Base-by-base conservation (phyloP, 306 rosid genomes). In the Rubus idaeus region DNA sequence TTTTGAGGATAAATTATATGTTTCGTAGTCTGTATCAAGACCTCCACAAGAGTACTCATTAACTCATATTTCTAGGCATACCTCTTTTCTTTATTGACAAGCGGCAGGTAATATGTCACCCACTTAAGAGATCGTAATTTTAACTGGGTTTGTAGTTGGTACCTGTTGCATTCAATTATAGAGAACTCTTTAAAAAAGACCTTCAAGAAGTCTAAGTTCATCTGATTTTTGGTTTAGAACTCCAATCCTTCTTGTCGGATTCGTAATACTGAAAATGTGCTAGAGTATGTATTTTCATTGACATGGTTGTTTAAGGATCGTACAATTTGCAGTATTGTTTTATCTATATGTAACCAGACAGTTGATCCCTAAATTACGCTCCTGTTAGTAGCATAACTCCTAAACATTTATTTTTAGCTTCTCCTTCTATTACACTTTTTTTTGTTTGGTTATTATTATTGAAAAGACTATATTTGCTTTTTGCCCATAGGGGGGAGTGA, bases 401-500 rank as follows among this genome's bases (percentile, higher is more conserved):
- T 16, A 23, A 21, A 47, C 4, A 8, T 40, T 40, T 44, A 0
- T 56, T 5, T 7, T 8, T 21, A 40, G 8, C 11, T 40, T 56
- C 40, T 8, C 1, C 23, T 18, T 53, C 58, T 18, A 18, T 6
- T n/a, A 5, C 21, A 5, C 2, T n/a, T 5, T 9, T 53, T 53
- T 18, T 53, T 53, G 9, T 53, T 53, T 53, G 7, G 9, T 17
- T 18, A 1, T 53, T 16, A 17, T 17, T 53, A 53, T 2, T 3
- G 5, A 53, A 39, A 17, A 74, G 51, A 62, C 37, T 6, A 53
- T 10, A 45, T 45, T 45, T 8, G 10, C 10, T 45, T 45, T 53
- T 21, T 78, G 73, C 61, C 73, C 75, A 77, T 83, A 91, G 98
- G 87, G 84, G 58, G 91, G 77, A 77, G 83, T 53, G 26, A 77